Conservation (phyloP, 2,329 filamentous ascomycete species). For the Xylariaceae sp. region DNA sequence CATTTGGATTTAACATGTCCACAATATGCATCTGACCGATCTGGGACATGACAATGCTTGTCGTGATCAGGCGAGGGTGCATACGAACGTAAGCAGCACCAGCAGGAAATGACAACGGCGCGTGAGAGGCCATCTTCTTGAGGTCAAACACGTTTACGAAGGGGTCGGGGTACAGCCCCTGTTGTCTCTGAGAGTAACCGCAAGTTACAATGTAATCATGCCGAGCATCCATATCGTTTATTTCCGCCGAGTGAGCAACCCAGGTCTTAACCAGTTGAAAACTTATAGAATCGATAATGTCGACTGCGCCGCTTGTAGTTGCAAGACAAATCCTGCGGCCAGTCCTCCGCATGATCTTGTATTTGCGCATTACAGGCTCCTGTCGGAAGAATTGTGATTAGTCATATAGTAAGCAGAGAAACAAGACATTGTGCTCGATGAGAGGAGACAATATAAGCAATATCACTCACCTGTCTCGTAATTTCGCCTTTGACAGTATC, state of each 20-base stretch:
- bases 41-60: constrained; percentile 88
- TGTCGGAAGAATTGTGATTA: too few relatives aligned
- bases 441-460: too few relatives aligned
- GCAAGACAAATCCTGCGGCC: constrained; percentile 87
- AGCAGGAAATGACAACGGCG: constrained; percentile 87
- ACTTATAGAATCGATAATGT: constrained; percentile 77
- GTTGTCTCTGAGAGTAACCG: constrained; percentile 81
- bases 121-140: constrained; percentile 81
- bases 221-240: constrained; percentile 96
- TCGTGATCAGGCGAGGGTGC: constrained; percentile 93
- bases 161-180: constrained; percentile 76
- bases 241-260: constrained; percentile 81
- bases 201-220: constrained; percentile 95
- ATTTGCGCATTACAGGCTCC: constrained; percentile 70
- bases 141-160: constrained; percentile 95
- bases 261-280: constrained; percentile 80
- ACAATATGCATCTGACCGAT: constrained; percentile 93
- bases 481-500: constrained; percentile 68
- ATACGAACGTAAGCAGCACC: constrained; percentile 93
- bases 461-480: constrained; percentile 60
- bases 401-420: too few relatives aligned
- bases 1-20: constrained; percentile 89
- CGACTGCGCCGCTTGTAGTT: constrained; percentile 74
- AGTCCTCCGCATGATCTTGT: constrained; percentile 84
- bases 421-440: too few relatives aligned